phyloP scores from a whole-genome alignment of 495 filamentous ascomycete genomes.

The Podospora appendiculata region DNA sequence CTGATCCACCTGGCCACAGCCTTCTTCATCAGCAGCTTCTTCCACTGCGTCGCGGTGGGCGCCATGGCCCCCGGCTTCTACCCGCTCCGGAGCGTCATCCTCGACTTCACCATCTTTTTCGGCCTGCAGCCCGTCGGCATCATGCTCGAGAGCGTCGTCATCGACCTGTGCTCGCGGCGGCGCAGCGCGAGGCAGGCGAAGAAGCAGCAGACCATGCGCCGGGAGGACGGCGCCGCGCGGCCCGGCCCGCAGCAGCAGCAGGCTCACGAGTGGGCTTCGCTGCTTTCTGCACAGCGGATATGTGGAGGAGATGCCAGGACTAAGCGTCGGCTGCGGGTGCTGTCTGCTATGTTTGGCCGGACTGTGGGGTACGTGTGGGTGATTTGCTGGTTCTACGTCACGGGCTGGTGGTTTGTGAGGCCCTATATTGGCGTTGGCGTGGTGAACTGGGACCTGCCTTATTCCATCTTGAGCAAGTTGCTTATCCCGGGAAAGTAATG shows the following conservation, averaged over 20 bases:
- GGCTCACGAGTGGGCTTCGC: too few relatives aligned
- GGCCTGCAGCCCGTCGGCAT: conserved; percentile 21
- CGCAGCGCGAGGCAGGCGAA: not conserved
- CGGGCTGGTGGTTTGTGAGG: conserved; percentile 7
- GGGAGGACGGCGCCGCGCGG: too few relatives aligned
- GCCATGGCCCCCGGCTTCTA: conserved; percentile 10
- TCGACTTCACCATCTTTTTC: conserved; percentile 24
- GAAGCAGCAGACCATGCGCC: too few relatives aligned
- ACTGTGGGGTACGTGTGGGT: conserved; percentile 9
- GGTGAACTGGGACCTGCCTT: conserved; percentile 6
- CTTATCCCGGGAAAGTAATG: too few relatives aligned
- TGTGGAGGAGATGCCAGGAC: too few relatives aligned
- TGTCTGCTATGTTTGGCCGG: not conserved
- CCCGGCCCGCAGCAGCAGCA: not conserved
- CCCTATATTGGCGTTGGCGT: conserved; percentile 1
- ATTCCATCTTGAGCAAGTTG: not conserved
- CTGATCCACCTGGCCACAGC: conserved; percentile 27
- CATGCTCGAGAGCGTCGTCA: conserved; percentile 16
- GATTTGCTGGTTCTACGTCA: conserved; percentile 5
- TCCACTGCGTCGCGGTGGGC: conserved; percentile 21
- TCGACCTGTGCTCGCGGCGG: not conserved
- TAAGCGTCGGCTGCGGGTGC: not conserved
- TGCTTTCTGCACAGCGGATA: too few relatives aligned
- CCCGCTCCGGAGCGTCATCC: conserved; percentile 12
- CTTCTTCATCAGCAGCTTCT: conserved; percentile 24